Base-by-base conservation (phyloP, 2,329 filamentous ascomycete genomes). In the Hypoxylon rubiginosum region DNA sequence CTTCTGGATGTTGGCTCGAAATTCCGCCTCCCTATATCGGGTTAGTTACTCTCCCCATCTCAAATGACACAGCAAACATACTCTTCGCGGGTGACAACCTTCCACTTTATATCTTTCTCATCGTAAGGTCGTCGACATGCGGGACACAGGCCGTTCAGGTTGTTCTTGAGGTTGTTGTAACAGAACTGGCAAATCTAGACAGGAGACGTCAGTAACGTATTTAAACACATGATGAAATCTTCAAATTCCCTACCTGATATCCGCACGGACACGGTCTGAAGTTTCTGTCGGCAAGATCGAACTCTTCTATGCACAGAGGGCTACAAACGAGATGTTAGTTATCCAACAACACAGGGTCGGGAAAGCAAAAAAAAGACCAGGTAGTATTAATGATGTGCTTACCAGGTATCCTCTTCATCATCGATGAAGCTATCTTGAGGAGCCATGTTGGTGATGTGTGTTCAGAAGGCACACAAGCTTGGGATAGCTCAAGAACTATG, bases 121-220 rank as follows among this genome's bases (percentile, higher is more conserved):
- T 97, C 94, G 79, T 99, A 99, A 5, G 93, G 91, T 78, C 96
- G 88, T 81, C 96, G 90, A 79, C 96, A 99, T 72, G 97, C 97
- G n/a, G 96, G 96, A 80, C 96, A 99, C 62, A 97, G 87, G 36
- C 95, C 94, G 78, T 97, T 98, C 87, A 97, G 94, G 75, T 97
- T 97, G 74, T 92, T 97, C 82, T 97, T 97, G 79, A 99, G 97
- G 79, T 98, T 99, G 82, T 99, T 97, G 84, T 95, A 99, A 83
- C 96, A 99, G 82, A 99, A 99, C 84, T 99, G 97, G 81, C 96
- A 99, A 79, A 99, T 95, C 94, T 97, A 75, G 49, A 51, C 32
- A 6, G 45, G 63, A 45, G 15, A 17, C 39, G 69, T 50, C 45
- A 67, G 65, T 71, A 56, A 70, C 41, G 26, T 52, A 59, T 48